Evolutionary conservation across 768 basidiomycete genomes (phyloP).

Genomic region (Mycena crocata): DNA sequence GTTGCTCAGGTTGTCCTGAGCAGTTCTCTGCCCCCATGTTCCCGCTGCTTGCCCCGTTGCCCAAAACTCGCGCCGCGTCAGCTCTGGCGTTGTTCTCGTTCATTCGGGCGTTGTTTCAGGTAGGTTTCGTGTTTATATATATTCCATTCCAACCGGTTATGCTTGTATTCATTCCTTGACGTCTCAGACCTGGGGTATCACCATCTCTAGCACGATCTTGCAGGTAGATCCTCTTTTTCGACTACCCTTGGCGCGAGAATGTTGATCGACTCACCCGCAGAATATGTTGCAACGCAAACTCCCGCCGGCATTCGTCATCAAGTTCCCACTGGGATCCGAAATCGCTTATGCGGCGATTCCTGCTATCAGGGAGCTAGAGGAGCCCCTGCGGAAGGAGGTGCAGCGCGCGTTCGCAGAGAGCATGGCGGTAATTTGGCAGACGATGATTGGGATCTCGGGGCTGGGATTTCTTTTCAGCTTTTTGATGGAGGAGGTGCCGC

Average conservation of each 20-base stretch:
- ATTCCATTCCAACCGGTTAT: neutral
- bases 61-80: conserved; percentile 44
- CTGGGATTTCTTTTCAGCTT: conserved; percentile 50
- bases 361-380: conserved; percentile 30
- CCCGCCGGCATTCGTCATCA: conserved; percentile 6
- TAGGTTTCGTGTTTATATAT: neutral
- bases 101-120: conserved; percentile 38
- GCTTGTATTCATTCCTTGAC: neutral
- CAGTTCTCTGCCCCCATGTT: conserved; percentile 40
- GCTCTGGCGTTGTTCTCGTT: conserved; percentile 51
- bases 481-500: conserved; percentile 46
- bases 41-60: conserved; percentile 51
- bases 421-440: conserved; percentile 53
- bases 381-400: conserved; percentile 43
- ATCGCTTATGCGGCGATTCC: conserved; percentile 23
- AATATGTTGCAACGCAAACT: conserved; percentile 49
- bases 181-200: conserved; percentile 35
- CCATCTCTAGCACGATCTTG: conserved; percentile 44
- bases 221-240: neutral
- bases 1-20: conserved; percentile 30
- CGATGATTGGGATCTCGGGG: conserved; percentile 51
- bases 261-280: conserved; percentile 35
- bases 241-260: neutral
- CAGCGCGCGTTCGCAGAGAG: conserved; percentile 53
- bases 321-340: conserved; percentile 30